A percentile compares a stretch with the other conserved stretches of the same genome.
These are phyloP conservation scores for Vicia villosa DNA, from an alignment of 306 rosid species.

Conservation along the genomic window DNA sequence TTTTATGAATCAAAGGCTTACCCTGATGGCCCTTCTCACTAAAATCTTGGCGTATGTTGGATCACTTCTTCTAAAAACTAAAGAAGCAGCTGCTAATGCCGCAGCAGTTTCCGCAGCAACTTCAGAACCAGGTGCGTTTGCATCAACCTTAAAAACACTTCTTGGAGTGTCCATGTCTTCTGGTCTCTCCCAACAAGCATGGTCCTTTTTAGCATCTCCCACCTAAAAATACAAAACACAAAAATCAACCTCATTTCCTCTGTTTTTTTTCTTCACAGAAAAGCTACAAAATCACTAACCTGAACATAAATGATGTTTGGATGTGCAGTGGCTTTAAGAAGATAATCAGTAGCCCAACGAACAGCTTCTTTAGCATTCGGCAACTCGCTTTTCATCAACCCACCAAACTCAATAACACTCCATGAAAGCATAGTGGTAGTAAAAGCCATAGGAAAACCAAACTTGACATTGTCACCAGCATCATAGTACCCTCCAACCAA, in stretches of 20 bases:
- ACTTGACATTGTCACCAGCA: slow-evolving; percentile 98
- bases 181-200: slow-evolving; percentile 97
- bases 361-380: slow-evolving; percentile 74
- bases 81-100: slow-evolving; percentile 94
- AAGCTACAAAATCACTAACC: slow-evolving; percentile 36
- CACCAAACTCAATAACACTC: slow-evolving; percentile 97
- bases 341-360: slow-evolving; percentile 92
- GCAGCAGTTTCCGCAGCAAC: slow-evolving; percentile 99
- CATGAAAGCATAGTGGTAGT: slow-evolving; percentile 96
- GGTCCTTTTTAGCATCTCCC: slow-evolving; percentile 86
- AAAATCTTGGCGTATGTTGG: slow-evolving; percentile 75
- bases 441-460: slow-evolving; percentile 97
- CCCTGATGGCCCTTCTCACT: slow-evolving; percentile 70
- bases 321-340: slow-evolving; percentile 84
- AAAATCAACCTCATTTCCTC: slow-evolving; percentile 4
- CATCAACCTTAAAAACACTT: slow-evolving; percentile 73
- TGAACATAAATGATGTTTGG: slow-evolving; percentile 86
- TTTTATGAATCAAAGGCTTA: slow-evolving; percentile 3
- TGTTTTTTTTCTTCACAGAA: background rate
- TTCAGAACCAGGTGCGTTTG: slow-evolving; percentile 80
- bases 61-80: slow-evolving; percentile 81
- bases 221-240: slow-evolving; percentile 52
- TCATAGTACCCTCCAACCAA: slow-evolving; percentile 97
- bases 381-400: slow-evolving; percentile 76
- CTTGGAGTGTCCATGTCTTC: slow-evolving; percentile 98